A percentile compares a stretch with the other conserved stretches of the same genome.
These are phyloP conservation scores for Trichoderma arundinaceum DNA, from an alignment of 2,329 filamentous ascomycete genomes.

Conservation along the genomic window DNA sequence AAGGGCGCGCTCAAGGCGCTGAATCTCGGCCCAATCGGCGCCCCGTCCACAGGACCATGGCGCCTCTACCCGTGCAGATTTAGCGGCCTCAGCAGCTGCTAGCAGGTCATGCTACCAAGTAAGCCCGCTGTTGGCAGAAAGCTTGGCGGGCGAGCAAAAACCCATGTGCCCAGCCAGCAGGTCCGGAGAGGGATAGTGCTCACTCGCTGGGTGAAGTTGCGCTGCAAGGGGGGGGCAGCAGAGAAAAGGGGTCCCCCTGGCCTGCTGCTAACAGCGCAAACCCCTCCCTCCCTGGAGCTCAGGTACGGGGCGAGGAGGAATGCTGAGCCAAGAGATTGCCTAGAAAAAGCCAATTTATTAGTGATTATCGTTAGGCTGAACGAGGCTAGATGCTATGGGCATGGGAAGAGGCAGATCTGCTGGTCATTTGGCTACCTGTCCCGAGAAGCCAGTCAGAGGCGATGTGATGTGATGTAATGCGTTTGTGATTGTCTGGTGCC, in stretches of 20 bases:
- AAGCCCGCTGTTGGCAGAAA: slow-evolving; percentile 22
- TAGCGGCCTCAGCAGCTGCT: slow-evolving; percentile 8
- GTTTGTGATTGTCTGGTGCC: background rate
- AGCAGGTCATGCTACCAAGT: slow-evolving; percentile 1
- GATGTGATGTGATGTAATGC: background rate
- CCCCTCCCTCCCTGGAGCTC: background rate
- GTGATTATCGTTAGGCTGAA: background rate
- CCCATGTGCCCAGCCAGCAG: background rate
- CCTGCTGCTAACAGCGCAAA: too few species aligned
- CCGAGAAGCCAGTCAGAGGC: too few species aligned
- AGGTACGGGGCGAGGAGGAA: slow-evolving; percentile 5
- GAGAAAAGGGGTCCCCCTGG: too few species aligned
- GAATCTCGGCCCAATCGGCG: slow-evolving; percentile 27
- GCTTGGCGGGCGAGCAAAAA: slow-evolving; percentile 24
- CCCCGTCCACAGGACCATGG: background rate
- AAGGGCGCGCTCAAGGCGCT: background rate
- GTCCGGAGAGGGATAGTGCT: background rate
- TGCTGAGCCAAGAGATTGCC: slow-evolving; percentile 16
- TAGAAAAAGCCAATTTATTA: slow-evolving; percentile 3
- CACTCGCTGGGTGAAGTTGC: background rate
- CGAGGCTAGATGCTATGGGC: background rate
- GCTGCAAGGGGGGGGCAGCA: background rate
- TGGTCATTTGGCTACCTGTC: background rate
- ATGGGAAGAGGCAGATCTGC: slow-evolving; percentile 9
- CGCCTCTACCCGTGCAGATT: slow-evolving; percentile 13